Percentiles rank a stretch among this genome's conserved stretches.
Conservation (phyloP, 208 protist species). For the Polymyxa betae region DNA sequence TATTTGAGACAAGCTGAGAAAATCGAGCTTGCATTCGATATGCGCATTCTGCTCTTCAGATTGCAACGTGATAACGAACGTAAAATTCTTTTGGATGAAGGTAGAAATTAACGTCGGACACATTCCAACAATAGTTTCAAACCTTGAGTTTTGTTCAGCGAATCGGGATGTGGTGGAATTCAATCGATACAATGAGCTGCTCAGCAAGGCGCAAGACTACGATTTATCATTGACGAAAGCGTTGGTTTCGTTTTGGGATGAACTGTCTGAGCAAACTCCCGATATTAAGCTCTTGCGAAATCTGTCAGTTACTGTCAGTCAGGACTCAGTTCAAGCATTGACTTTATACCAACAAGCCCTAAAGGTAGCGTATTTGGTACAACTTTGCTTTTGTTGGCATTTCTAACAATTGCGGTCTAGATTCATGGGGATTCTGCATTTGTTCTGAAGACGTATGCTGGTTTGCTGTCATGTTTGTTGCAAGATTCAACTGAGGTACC, state of each 20-base stretch:
- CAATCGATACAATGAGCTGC: background rate
- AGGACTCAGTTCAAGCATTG: background rate
- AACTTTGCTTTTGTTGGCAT: background rate
- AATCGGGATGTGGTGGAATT: background rate
- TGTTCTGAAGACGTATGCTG: background rate
- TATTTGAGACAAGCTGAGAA: background rate
- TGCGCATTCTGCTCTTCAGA: background rate
- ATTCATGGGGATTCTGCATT: background rate
- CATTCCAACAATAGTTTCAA: background rate
- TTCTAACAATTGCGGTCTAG: background rate
- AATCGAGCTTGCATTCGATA: background rate
- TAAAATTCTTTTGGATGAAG: background rate
- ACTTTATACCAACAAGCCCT: background rate
- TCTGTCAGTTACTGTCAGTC: background rate
- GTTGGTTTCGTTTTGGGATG: background rate
- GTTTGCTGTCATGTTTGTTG: background rate
- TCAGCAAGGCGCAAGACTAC: background rate
- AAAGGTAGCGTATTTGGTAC: no score
- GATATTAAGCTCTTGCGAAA: background rate
- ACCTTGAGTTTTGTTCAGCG: background rate
- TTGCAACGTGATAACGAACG: background rate
- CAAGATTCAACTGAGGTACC: background rate
- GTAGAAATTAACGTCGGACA: background rate
- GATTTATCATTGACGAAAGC: background rate
- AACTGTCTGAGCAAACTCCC: background rate